Base-by-base conservation (phyloP, 106 monocot species). In the Ottelia alismoides region DNA sequence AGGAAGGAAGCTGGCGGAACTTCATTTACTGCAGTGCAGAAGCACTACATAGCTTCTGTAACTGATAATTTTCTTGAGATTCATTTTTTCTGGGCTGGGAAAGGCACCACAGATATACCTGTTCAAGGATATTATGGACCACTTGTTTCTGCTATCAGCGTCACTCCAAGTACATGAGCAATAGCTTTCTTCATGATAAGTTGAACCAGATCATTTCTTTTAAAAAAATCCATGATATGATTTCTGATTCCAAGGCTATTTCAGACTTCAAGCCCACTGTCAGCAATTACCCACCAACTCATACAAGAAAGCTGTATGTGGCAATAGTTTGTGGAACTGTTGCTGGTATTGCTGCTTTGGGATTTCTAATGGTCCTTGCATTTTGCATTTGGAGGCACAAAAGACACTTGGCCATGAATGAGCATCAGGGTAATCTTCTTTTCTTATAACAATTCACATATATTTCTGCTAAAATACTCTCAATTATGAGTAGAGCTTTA, bases 21-120 rank as follows among this genome's bases (percentile, higher is more conserved):
- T 20, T 52, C 52, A 7, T 52, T 52, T 25, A 52, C 11, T 6
- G 52, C 17, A 18, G 52, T 52, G 23, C 24, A 52, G 23, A 52
- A 52, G 24, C 0, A 24, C 3, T 52, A 25, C 18, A 7, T 26
- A 3, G 25, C 25, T 24, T 9, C 20, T 11, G 52, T 52, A 26
- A 52, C 52, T 3, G 17, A 52, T 24, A 52, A 52, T 20, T 52
- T 52, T 26, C 52, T 52, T 25, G 52, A 52, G 52, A 52, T 52
- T 9, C 52, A 52, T 52, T 25, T n/a, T n/a, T n/a, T n/a, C n/a
- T n/a, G n/a, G n/a, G n/a, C n/a, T n/a, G n/a, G n/a, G n/a, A n/a
- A n/a, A 25, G 52, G 52, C 26, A 52, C 52, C 9, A 25, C 24
- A 9, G 23, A 25, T 25, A 27, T 52, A 24, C 52, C 52, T 26